These are phyloP conservation scores for Fusarium globosum DNA, from an alignment of 2,329 filamentous ascomycete genomes.

Conservation along the genomic window DNA sequence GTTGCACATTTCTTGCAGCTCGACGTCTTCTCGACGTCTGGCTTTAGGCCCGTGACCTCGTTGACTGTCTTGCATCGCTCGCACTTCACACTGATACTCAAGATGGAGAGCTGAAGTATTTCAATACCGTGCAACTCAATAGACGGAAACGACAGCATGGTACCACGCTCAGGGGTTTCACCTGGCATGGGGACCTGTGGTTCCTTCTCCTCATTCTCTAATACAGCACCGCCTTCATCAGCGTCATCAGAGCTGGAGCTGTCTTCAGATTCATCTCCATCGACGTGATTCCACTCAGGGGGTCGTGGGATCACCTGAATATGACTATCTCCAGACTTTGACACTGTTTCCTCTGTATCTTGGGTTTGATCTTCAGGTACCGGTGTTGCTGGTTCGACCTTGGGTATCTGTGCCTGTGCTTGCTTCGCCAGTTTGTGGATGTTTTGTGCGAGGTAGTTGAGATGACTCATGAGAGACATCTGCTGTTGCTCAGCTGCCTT, in stretches of 20 bases:
- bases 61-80: conserved; percentile 79
- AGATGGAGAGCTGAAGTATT: conserved; percentile 73
- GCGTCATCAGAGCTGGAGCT: conserved; percentile 58
- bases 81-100: conserved; percentile 81
- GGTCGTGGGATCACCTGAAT: conserved; percentile 79
- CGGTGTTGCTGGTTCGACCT: conserved; percentile 28
- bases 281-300: conserved; percentile 74
- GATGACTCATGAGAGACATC: conserved; percentile 75
- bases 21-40: conserved; percentile 61
- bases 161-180: conserved; percentile 69
- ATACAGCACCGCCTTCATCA: conserved; percentile 55
- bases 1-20: conserved; percentile 71
- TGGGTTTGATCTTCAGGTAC: conserved; percentile 12
- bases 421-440: conserved; percentile 74
- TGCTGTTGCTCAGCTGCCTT: conserved; percentile 67
- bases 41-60: conserved; percentile 75
- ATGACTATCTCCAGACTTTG: conserved; percentile 64
- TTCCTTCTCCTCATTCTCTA: conserved; percentile 47
- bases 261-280: conserved; percentile 60
- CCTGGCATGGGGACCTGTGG: conserved; percentile 32
- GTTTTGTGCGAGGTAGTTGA: conserved; percentile 80
- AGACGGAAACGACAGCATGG: conserved; percentile 82
- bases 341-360: background rate
- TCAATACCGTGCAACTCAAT: conserved; percentile 83
- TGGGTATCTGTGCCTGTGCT: conserved; percentile 57